Conservation (phyloP, 2,329 filamentous ascomycete species). For the Pseudonectria foliicola region DNA sequence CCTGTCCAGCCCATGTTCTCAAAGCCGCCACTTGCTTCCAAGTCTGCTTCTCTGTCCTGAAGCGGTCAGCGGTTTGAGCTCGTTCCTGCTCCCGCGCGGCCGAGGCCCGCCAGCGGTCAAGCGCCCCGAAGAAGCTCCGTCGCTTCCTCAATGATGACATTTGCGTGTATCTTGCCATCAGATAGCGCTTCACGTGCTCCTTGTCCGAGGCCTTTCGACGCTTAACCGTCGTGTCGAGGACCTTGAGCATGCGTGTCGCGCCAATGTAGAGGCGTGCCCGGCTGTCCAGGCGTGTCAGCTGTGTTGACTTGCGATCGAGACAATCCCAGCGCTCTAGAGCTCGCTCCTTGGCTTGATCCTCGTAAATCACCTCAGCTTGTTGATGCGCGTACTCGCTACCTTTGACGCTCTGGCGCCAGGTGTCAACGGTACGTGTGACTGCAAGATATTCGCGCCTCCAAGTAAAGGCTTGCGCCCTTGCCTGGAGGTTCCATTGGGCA, state of each 20-base stretch:
- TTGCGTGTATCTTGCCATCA: slow-evolving; percentile 30
- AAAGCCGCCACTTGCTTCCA: slow-evolving; percentile 6
- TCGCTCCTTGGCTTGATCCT: slow-evolving; percentile 9
- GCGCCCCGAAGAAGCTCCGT: slow-evolving; percentile 24
- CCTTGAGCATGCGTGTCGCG: slow-evolving; percentile 20
- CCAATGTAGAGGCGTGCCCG: slow-evolving; percentile 27
- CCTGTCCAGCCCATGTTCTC: slow-evolving; percentile 16
- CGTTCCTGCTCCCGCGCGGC: slow-evolving; percentile 7
- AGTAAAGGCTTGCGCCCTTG: slow-evolving; percentile 26
- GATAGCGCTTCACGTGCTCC: slow-evolving; percentile 23
- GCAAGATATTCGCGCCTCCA: slow-evolving; percentile 28
- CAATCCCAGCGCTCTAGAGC: slow-evolving; percentile 8
- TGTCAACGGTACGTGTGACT: slow-evolving; percentile 19
- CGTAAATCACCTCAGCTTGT: slow-evolving; percentile 12
- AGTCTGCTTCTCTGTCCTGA: slow-evolving; percentile 7
- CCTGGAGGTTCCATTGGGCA: slow-evolving; percentile 26
- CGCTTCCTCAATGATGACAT: slow-evolving; percentile 26
- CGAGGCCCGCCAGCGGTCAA: slow-evolving; percentile 25
- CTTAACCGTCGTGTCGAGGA: slow-evolving; percentile 20
- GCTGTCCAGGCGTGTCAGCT: slow-evolving; percentile 13
- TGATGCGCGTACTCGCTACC: slow-evolving; percentile 12
- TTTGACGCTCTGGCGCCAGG: slow-evolving; percentile 21
- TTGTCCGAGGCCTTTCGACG: slow-evolving; percentile 22
- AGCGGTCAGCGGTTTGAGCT: slow-evolving; percentile 10
- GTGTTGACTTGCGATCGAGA: slow-evolving; percentile 5